Conservation (phyloP, 257 asterid species). For the Salvia hispanica region DNA sequence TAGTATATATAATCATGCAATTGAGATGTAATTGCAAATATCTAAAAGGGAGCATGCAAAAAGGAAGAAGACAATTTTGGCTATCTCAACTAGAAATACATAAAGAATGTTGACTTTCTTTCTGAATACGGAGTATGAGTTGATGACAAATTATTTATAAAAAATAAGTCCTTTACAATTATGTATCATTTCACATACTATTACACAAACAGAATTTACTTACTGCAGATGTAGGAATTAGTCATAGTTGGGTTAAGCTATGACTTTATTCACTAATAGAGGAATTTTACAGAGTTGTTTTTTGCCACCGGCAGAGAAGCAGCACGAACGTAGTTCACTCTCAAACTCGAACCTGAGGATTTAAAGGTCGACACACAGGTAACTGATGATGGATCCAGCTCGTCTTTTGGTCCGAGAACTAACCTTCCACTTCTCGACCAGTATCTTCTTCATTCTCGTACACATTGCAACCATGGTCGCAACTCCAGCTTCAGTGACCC, state of each 20-base stretch:
- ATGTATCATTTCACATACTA: too few species aligned
- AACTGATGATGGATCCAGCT: slow-evolving; percentile 76
- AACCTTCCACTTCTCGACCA: slow-evolving; percentile 83
- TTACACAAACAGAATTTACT: too few species aligned
- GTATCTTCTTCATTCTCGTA: slow-evolving; percentile 57
- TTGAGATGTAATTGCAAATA: not conserved
- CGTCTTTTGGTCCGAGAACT: slow-evolving; percentile 73
- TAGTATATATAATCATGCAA: not conserved
- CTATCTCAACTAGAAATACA: too few species aligned
- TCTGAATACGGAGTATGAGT: too few species aligned
- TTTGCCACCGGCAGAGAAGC: too few species aligned
- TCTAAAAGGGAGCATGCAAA: not conserved
- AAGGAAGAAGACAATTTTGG: not conserved
- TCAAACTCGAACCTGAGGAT: slow-evolving; percentile 26
- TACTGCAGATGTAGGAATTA: too few species aligned
- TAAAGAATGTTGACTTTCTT: not conserved
- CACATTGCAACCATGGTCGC: slow-evolving; percentile 72
- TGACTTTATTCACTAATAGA: too few species aligned
- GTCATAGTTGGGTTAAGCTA: too few species aligned
- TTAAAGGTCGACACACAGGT: slow-evolving; percentile 73
- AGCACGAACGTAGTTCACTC: too few species aligned
- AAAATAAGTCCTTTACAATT: too few species aligned
- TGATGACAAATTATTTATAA: too few species aligned
- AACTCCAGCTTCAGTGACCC: slow-evolving; percentile 66
- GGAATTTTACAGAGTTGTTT: too few species aligned